A percentile compares a stretch with the other conserved stretches of the same genome.
These are phyloP conservation scores for Termitomyces heimii DNA, from an alignment of 768 basidiomycete species.

Conservation along the genomic window DNA sequence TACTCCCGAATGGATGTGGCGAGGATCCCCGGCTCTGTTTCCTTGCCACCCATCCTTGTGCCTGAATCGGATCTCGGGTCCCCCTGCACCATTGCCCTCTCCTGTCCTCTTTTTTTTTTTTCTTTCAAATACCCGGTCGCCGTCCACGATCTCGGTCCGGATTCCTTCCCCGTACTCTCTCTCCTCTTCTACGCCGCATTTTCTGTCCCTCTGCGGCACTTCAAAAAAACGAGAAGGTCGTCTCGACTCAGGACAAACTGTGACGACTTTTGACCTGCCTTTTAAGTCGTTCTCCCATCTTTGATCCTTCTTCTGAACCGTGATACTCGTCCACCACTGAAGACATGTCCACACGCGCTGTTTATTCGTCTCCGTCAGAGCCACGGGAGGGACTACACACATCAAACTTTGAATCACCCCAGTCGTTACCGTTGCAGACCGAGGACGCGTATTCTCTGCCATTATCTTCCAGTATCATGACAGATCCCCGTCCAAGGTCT, in stretches of 20 bases:
- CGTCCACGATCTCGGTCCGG: slow-evolving; percentile 11
- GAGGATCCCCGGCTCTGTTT: slow-evolving; percentile 10
- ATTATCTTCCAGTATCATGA: slow-evolving; percentile 7
- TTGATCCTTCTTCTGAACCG: slow-evolving; percentile 12
- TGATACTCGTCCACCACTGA: slow-evolving; percentile 5
- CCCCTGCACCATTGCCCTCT: slow-evolving; percentile 8
- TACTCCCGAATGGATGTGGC: slow-evolving; percentile 2
- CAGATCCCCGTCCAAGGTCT: slow-evolving; percentile 17
- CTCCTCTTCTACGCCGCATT: neutral
- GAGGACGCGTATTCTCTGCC: neutral
- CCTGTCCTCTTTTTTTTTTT: slow-evolving; percentile 11
- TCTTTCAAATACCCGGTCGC: slow-evolving; percentile 12
- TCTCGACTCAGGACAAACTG: neutral
- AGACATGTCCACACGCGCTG: slow-evolving; percentile 22
- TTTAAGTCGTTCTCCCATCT: slow-evolving; percentile 16
- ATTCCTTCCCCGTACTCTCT: neutral
- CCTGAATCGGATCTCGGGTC: slow-evolving; percentile 31
- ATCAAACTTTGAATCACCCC: slow-evolving; percentile 16
- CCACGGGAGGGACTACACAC: slow-evolving; percentile 15
- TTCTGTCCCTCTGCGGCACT: neutral
- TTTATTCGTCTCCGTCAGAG: slow-evolving; percentile 9
- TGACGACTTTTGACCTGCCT: slow-evolving; percentile 14
- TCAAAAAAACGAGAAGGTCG: neutral
- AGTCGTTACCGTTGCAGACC: slow-evolving; percentile 2
- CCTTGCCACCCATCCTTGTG: slow-evolving; percentile 20